Evolutionary conservation across 371 early-diverging fungal species (phyloP), one percentile per base, ranked within the genome.

Genomic region (Mucor mucedo): DNA sequence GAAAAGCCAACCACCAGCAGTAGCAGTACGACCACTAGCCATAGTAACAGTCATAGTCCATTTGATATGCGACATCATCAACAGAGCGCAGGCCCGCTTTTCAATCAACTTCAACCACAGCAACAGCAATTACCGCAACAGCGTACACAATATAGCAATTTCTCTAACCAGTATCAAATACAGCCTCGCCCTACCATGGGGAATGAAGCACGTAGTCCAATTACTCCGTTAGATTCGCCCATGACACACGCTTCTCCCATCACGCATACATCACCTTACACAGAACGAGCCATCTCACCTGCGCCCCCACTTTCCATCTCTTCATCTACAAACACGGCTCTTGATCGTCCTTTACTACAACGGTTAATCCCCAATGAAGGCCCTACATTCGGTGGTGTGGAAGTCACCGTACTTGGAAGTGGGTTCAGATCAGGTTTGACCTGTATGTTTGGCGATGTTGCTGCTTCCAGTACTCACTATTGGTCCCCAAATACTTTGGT

Each of bases 341-440:
- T 30, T 27, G 58, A 66, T 33, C 29, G 64, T 27, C 63, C 73
- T 55, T 65, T 68, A 42, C 48, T 91, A 9, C 83, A 87, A 35
- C 86, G 88, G 40, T 68, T 90, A 32, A 82, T 87, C 27, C 93
- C 93, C 2, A 71, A 82, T 5, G 87, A 90, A 62, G 95, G 95
- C 0, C 92, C 95, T 1, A 82, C 91, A 6, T 87, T 84, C 60
- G 95, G 95, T 38, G 94, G 94, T 3, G 69, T 85, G 3, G 91
- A 89, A 52, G 83, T 93, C 32, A 91, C 93, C 5, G 65, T 95
- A 3, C 63, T 90, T 5, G 95, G 95, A 1, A 83, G 83, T 8
- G 89, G 90, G 3, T 92, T 94, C 65, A 80, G 84, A 52, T 73
- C 80, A 1, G 90, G 88, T 9, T 70, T 92, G 33, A 84, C 87